These are phyloP conservation scores for Aquilaria agallochum DNA, from an alignment of 441 rosid genomes.

Conservation along the genomic window DNA sequence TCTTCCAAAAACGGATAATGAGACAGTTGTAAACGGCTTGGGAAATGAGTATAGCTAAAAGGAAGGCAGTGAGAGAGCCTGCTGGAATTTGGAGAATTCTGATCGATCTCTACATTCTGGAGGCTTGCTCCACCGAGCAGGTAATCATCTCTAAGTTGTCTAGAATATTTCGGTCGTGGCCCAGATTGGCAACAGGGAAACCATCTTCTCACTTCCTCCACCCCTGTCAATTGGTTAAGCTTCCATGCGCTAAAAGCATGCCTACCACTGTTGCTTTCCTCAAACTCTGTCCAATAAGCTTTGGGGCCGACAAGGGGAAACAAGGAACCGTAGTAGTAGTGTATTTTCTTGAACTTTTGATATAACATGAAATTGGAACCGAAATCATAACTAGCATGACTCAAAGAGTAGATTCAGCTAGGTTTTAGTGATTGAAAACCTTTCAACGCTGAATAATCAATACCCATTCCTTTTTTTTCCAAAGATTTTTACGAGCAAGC, in stretches of 20 bases:
- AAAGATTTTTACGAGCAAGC: too few species aligned
- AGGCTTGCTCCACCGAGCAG: constrained; percentile 53
- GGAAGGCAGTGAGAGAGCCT: constrained; percentile 50
- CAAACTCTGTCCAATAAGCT: constrained; percentile 47
- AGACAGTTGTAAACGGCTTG: constrained; percentile 33
- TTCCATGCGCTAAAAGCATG: constrained; percentile 32
- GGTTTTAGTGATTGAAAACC: too few species aligned
- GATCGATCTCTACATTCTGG: constrained; percentile 43
- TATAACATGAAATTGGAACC: too few species aligned
- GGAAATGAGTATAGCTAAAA: constrained; percentile 43
- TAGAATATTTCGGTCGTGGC: constrained; percentile 49
- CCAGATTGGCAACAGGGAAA: constrained; percentile 43
- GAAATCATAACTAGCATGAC: too few species aligned
- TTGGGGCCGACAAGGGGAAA: too few species aligned
- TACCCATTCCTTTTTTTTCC: too few species aligned
- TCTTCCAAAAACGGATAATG: constrained; percentile 39
- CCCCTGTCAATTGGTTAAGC: constrained; percentile 35
- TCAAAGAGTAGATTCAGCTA: too few species aligned
- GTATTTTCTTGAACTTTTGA: too few species aligned
- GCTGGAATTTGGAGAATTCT: constrained; percentile 44
- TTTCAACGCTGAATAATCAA: too few species aligned
- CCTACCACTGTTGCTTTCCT: background rate
- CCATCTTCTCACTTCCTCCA: constrained; percentile 57
- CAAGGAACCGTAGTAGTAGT: too few species aligned
- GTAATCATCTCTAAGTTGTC: constrained; percentile 47